A percentile compares a stretch with the other conserved stretches of the same genome.
phyloP scores from a whole-genome alignment of 2,329 filamentous ascomycete genomes.

The Colletotrichum abscissum region DNA sequence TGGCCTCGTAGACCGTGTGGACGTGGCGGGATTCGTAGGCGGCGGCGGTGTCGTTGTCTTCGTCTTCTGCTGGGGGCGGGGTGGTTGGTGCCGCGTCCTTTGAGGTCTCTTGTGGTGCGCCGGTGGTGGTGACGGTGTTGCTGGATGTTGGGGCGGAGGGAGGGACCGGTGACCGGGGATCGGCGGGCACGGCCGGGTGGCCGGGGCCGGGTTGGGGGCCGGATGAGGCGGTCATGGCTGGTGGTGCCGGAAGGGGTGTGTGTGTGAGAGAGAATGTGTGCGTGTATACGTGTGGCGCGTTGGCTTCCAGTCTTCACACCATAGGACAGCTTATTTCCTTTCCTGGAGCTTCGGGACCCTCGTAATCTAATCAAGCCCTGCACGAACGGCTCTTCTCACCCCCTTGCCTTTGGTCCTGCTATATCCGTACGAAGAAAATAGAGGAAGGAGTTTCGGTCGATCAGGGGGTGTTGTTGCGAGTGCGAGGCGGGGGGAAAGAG shows the following conservation, averaged over 20 bases:
- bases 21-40: slow-evolving; percentile 88
- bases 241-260: background rate
- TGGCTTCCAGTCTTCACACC: background rate
- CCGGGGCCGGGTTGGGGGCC: slow-evolving; percentile 26
- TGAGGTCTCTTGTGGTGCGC: too few relatives aligned
- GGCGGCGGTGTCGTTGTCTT: slow-evolving; percentile 46
- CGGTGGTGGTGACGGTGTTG: background rate
- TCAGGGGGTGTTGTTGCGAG: background rate
- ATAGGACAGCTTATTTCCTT: background rate
- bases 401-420: background rate
- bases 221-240: slow-evolving; percentile 16
- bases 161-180: slow-evolving; percentile 14
- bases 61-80: slow-evolving; percentile 36
- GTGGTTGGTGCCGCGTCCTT: background rate
- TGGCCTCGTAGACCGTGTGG: slow-evolving; percentile 90
- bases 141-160: background rate
- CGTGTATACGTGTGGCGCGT: background rate
- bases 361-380: background rate
- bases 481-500: too few relatives aligned
- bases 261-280: background rate
- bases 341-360: background rate
- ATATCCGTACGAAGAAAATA: background rate
- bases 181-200: slow-evolving; percentile 19
- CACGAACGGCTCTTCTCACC: background rate
- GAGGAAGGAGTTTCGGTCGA: background rate